Percentiles rank a stretch among this genome's conserved stretches.
These are phyloP conservation scores for Solanum pennellii DNA, from an alignment of 257 asterid genomes.

Conservation along the genomic window DNA sequence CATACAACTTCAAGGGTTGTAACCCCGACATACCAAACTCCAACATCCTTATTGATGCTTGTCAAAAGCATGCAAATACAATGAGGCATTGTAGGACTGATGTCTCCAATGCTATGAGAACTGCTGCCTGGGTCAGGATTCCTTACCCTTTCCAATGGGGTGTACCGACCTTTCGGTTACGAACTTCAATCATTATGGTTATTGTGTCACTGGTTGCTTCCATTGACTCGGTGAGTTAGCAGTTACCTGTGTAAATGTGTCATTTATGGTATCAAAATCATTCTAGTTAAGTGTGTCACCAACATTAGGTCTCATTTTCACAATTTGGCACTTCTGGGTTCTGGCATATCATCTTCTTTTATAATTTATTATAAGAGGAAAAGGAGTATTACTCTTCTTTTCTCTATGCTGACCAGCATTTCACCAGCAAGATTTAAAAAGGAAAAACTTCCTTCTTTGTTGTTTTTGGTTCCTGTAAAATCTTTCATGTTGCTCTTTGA, in stretches of 20 bases:
- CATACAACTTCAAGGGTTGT: slow-evolving; percentile 88
- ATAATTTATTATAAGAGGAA: neutral
- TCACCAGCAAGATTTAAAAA: neutral
- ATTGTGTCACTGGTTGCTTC: slow-evolving; percentile 77
- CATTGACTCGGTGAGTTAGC: slow-evolving; percentile 71
- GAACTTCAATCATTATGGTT: slow-evolving; percentile 81
- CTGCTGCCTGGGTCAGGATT: slow-evolving; percentile 89
- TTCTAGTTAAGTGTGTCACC: neutral
- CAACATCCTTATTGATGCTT: slow-evolving; percentile 71
- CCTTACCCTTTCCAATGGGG: slow-evolving; percentile 99
- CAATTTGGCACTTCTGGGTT: neutral
- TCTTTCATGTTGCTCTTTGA: neutral
- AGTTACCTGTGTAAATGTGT: neutral
- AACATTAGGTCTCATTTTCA: neutral
- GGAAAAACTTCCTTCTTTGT: neutral
- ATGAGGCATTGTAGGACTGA: slow-evolving; percentile 98
- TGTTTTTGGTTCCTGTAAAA: neutral
- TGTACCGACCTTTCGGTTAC: slow-evolving; percentile 70
- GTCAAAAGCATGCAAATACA: slow-evolving; percentile 83
- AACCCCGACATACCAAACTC: slow-evolving; percentile 75
- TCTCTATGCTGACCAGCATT: neutral
- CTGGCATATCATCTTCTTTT: neutral
- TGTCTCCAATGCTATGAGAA: slow-evolving; percentile 86
- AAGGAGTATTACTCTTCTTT: neutral
- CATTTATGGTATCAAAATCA: neutral